These are phyloP conservation scores for Tuber indicum DNA, from an alignment of 495 filamentous ascomycete genomes.

Conservation along the genomic window DNA sequence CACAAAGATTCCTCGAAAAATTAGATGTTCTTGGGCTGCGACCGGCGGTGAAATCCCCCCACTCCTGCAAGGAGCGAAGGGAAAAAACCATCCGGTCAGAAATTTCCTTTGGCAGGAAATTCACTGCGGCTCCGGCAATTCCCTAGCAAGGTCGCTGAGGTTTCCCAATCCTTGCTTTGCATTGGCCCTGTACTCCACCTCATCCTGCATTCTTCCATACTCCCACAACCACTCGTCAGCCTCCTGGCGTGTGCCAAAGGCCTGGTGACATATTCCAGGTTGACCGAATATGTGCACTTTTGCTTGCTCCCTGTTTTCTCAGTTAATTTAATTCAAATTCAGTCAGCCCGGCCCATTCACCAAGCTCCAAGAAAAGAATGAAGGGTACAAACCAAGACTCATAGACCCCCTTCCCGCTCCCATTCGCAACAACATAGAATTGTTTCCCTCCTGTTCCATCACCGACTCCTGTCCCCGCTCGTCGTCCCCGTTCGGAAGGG, in stretches of 20 bases:
- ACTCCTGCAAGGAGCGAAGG: neutral
- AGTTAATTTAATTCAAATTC: neutral
- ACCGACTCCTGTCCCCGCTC: neutral
- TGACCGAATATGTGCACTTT: conserved; percentile 3
- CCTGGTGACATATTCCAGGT: conserved; percentile 3
- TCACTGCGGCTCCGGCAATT: conserved; percentile 1
- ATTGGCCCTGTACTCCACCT: neutral
- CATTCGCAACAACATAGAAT: conserved; percentile 1
- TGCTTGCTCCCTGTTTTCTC: neutral
- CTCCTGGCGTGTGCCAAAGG: neutral
- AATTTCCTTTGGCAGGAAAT: neutral
- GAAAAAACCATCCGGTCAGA: neutral
- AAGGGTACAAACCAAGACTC: neutral
- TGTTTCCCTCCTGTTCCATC: neutral
- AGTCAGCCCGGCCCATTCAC: neutral
- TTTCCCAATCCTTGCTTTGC: neutral
- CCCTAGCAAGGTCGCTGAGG: neutral
- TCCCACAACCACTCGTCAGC: conserved; percentile 1
- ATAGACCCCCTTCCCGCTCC: neutral
- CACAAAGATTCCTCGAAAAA: neutral
- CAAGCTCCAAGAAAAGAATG: neutral
- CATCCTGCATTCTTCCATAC: neutral
- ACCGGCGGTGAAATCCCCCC: neutral
- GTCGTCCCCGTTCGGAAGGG: neutral
- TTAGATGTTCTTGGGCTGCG: neutral